These are phyloP conservation scores for Strigomonas oncopelti DNA, from an alignment of 208 protist genomes.

Conservation along the genomic window DNA sequence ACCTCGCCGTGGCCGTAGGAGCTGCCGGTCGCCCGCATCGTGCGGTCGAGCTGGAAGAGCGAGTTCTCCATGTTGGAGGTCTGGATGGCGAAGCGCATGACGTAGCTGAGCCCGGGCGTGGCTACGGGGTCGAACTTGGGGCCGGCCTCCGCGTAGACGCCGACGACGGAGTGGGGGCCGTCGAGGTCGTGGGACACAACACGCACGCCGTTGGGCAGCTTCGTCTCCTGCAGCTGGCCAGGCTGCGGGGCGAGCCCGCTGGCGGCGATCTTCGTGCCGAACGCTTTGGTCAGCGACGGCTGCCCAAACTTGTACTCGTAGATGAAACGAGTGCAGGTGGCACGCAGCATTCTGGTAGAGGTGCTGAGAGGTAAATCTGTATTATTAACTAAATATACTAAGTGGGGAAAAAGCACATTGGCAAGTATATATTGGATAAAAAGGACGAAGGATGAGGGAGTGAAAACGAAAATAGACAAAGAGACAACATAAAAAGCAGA, in stretches of 20 bases:
- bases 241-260: conserved; percentile 22
- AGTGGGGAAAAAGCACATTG: neutral
- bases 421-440: neutral
- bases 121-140: conserved; percentile 77
- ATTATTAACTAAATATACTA: neutral
- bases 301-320: conserved; percentile 81
- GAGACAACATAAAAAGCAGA: neutral
- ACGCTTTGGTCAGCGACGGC: conserved; percentile 60
- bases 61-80: conserved; percentile 85
- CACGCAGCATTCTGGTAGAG: conserved; percentile 44
- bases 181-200: conserved; percentile 77
- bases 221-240: conserved; percentile 46
- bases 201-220: conserved; percentile 64
- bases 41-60: conserved; percentile 81
- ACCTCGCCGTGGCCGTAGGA: conserved; percentile 80
- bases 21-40: conserved; percentile 69
- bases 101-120: conserved; percentile 75
- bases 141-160: conserved; percentile 74
- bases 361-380: neutral
- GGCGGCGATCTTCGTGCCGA: conserved; percentile 39
- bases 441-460: conserved; percentile 11
- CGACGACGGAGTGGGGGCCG: conserved; percentile 55
- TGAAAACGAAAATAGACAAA: conserved; percentile 9
- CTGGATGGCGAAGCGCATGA: conserved; percentile 82
- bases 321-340: conserved; percentile 41